These are phyloP conservation scores for Vitis labrusca DNA, from an alignment of 164 flowering plant genomes.

Conservation along the genomic window DNA sequence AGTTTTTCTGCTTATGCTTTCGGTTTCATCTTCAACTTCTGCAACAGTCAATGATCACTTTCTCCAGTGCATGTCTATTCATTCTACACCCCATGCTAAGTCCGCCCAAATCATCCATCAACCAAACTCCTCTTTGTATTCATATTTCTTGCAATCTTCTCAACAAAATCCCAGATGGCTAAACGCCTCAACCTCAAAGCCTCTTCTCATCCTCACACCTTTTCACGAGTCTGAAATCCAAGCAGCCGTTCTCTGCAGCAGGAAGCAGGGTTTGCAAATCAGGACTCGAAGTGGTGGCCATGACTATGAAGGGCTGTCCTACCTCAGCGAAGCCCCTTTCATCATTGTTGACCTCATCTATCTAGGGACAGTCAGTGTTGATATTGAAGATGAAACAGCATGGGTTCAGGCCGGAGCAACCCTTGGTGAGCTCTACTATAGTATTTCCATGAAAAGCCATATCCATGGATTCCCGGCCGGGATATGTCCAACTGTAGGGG, in stretches of 20 bases:
- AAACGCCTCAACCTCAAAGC: slow-evolving; percentile 10
- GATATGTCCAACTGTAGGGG: slow-evolving; percentile 27
- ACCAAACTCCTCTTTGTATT: slow-evolving; percentile 7
- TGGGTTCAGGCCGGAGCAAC: slow-evolving; percentile 40
- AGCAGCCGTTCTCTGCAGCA: slow-evolving; percentile 24
- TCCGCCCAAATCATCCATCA: slow-evolving; percentile 7
- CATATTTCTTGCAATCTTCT: slow-evolving; percentile 12
- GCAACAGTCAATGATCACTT: slow-evolving; percentile 8
- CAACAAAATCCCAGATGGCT: slow-evolving; percentile 19
- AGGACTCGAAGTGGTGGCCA: slow-evolving; percentile 34
- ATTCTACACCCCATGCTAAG: background rate
- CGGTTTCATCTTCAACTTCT: slow-evolving; percentile 6
- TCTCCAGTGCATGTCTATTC: slow-evolving; percentile 18
- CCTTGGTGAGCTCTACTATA: slow-evolving; percentile 33
- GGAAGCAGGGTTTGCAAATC: slow-evolving; percentile 17
- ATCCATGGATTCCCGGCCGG: slow-evolving; percentile 38
- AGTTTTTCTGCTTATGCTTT: slow-evolving; percentile 10
- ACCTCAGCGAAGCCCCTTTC: slow-evolving; percentile 18
- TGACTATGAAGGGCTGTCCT: slow-evolving; percentile 41
- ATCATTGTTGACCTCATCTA: slow-evolving; percentile 28
- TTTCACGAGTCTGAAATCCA: slow-evolving; percentile 21
- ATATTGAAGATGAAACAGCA: slow-evolving; percentile 21
- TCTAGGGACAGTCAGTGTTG: slow-evolving; percentile 12
- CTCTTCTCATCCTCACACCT: slow-evolving; percentile 32
- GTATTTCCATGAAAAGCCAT: slow-evolving; percentile 18